A percentile compares a stretch with the other conserved stretches of the same genome.
Evolutionary conservation across 2,329 filamentous ascomycete species (phyloP).

Genomic region (Monascus ruber): DNA sequence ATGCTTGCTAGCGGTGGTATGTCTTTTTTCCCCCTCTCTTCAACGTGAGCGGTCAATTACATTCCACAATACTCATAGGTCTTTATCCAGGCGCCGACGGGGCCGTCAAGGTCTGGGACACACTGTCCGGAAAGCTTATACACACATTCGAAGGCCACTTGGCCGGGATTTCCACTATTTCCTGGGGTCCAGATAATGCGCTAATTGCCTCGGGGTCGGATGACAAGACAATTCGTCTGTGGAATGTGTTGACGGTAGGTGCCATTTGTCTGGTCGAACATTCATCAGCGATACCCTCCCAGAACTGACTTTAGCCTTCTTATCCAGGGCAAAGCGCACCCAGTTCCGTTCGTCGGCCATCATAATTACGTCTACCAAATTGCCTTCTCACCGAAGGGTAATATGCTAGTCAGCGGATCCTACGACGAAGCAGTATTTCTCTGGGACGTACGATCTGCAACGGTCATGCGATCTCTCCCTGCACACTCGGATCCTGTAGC

Average conservation of each 20-base stretch:
- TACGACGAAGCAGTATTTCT: constrained; percentile 96
- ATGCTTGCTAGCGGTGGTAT: constrained; percentile 78
- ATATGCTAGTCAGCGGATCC: constrained; percentile 87
- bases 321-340: constrained; percentile 43
- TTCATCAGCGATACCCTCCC: background rate
- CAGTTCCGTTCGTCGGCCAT: constrained; percentile 62
- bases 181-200: constrained; percentile 86
- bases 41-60: background rate
- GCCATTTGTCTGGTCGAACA: no score
- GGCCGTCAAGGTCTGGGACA: constrained; percentile 85
- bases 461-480: constrained; percentile 79
- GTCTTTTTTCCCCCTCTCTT: constrained; percentile 9
- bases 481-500: constrained; percentile 92
- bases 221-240: constrained; percentile 90
- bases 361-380: constrained; percentile 94
- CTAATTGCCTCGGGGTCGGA: constrained; percentile 85
- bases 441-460: constrained; percentile 85
- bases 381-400: constrained; percentile 94
- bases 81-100: constrained; percentile 57
- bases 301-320: constrained; percentile 1
- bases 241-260: constrained; percentile 54
- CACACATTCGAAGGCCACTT: constrained; percentile 89
- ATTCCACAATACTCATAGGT: background rate
- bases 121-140: constrained; percentile 62
- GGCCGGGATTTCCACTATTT: constrained; percentile 79